Base-by-base conservation (phyloP, 331 rosid genomes). In the Quercus phellos region DNA sequence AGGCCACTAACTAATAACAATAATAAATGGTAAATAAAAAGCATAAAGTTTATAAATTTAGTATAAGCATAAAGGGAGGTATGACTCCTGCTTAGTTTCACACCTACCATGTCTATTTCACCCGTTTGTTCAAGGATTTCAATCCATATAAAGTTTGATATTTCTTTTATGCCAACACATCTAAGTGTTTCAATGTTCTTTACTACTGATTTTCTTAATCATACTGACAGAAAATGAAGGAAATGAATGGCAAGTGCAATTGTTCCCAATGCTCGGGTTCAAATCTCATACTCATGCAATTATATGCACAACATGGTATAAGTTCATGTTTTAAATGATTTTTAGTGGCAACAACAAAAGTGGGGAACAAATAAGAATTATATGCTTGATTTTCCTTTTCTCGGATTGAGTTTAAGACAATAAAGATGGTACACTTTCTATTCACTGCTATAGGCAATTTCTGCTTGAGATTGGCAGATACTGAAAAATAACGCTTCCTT, bases 401-500 rank as follows among this genome's bases (percentile, higher is more conserved):
- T 22, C 17, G 0, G 6, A 5, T 9, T 58, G 64, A 58, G 29
- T 58, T 58, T 2, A 22, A 58, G 26, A 22, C 67, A 66, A 22
- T 67, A 7, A 19, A 66, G 5, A 16, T 24, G 34, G 50, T 34
- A 24, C n/a, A 12, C 18, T 35, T 35, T 9, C 13, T 43, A 58
- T 56, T 21, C 27, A 71, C 26, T 18, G 51, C 51, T 58, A 70
- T 35, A 11, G 54, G 73, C 51, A 73, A 74, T 77, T 67, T 79
- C 68, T 71, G 72, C 24, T 60, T 24, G 56, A 70, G 55, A 73
- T 27, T 54, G 61, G 66, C 13, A 77, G 34, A 70, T 34, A 60
- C 50, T 60, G 24, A 54, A 73, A 24, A 77, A 60, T 26, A 68
- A 67, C 17, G 78, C 70, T 72, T 35, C 58, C 64, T 72, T 67